Percentiles rank a stretch among this genome's conserved stretches.
These are phyloP conservation scores for Pleurotus pulmonarius DNA, from an alignment of 768 basidiomycete species.

Conservation along the genomic window DNA sequence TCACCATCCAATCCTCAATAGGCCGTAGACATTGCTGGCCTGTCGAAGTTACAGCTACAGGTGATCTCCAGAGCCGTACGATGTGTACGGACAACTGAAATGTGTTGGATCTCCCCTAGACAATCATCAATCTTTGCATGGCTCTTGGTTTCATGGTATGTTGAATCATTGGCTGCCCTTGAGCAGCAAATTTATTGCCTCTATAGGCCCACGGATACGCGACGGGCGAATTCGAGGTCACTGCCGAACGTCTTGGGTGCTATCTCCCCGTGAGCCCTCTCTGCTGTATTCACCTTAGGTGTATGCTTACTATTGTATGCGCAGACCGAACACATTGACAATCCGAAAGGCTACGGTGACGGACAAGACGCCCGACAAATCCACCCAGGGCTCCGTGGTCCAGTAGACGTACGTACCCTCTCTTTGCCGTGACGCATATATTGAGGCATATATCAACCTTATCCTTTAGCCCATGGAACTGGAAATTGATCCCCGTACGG, in stretches of 20 bases:
- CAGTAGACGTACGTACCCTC: constrained; percentile 59
- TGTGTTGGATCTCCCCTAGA: constrained; percentile 34
- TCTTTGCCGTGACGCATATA: background rate
- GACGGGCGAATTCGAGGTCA: constrained; percentile 84
- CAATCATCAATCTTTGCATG: constrained; percentile 86
- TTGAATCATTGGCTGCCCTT: background rate
- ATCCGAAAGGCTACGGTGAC: constrained; percentile 85
- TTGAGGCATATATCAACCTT: background rate
- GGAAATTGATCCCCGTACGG: constrained; percentile 78
- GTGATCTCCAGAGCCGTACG: constrained; percentile 26
- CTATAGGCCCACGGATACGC: constrained; percentile 77
- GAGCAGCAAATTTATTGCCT: too few relatives aligned
- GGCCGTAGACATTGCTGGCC: constrained; percentile 80
- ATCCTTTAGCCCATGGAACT: constrained; percentile 67
- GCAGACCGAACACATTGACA: constrained; percentile 86
- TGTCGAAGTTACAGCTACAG: constrained; percentile 70
- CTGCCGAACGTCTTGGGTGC: constrained; percentile 71
- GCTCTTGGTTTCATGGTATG: constrained; percentile 84
- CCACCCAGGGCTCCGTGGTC: constrained; percentile 72
- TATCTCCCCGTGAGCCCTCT: constrained; percentile 68
- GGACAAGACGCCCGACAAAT: constrained; percentile 81
- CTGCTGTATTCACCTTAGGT: background rate
- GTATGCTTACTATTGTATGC: background rate
- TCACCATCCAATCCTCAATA: constrained; percentile 20
- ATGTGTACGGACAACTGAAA: background rate